A percentile compares a stretch with the other conserved stretches of the same genome.
phyloP scores from a whole-genome alignment of 1,139 yeast species.

The Debaryomyces robertsiae region DNA sequence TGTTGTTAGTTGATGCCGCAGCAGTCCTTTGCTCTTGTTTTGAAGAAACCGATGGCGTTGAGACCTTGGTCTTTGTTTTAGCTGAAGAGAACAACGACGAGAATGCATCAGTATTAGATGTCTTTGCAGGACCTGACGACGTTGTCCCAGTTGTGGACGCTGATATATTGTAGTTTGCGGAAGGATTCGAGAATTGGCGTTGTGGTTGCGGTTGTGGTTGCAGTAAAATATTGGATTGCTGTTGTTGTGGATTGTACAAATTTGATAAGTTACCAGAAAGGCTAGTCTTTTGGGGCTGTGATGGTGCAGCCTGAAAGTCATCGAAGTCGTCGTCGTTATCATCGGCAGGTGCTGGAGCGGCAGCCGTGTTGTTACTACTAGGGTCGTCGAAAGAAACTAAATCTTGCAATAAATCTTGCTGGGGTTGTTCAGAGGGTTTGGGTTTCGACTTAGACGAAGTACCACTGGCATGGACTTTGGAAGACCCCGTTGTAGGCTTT shows the following conservation, averaged over 20 bases:
- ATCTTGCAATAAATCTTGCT: conserved; percentile 54
- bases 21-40: conserved; percentile 9
- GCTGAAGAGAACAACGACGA: conserved; percentile 80
- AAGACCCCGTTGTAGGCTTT: conserved; percentile 47
- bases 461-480: conserved; percentile 43
- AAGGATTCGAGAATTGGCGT: conserved; percentile 17
- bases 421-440: conserved; percentile 28
- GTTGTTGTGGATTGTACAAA: conserved; percentile 31
- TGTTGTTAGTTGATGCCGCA: conserved; percentile 12
- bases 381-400: conserved; percentile 54
- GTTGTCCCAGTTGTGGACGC: conserved; percentile 15
- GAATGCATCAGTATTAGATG: conserved; percentile 67
- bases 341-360: conserved; percentile 27
- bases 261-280: conserved; percentile 42
- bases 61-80: conserved; percentile 42
- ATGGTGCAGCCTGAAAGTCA: conserved; percentile 84
- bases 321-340: conserved; percentile 90
- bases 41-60: conserved; percentile 15
- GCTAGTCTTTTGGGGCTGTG: conserved; percentile 36
- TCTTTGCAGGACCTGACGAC: conserved; percentile 36
- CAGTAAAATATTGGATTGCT: conserved; percentile 18
- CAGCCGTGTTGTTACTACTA: conserved; percentile 15
- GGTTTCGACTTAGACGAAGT: conserved; percentile 15
- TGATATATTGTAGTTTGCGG: conserved; percentile 14
- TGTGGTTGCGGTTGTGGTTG: conserved; percentile 17